A percentile compares a stretch with the other conserved stretches of the same genome.
These are phyloP conservation scores for Diplodia seriata DNA, from an alignment of 2,329 filamentous ascomycete genomes.

Conservation along the genomic window DNA sequence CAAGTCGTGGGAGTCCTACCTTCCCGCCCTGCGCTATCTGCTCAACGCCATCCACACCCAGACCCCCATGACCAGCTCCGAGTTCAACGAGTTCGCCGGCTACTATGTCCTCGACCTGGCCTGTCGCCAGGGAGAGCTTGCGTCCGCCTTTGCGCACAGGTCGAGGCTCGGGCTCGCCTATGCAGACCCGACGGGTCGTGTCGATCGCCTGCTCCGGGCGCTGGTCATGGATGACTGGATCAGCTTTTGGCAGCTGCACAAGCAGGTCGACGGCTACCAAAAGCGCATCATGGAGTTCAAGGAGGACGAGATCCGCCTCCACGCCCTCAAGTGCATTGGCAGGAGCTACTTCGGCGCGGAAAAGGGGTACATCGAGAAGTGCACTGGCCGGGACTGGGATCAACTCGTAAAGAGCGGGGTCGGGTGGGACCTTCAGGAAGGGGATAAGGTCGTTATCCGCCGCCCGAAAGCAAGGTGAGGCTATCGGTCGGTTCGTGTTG, in stretches of 20 bases:
- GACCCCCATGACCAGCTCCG: conserved; percentile 72
- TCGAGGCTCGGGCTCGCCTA: conserved; percentile 54
- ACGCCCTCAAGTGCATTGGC: conserved; percentile 86
- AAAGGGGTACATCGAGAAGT: conserved; percentile 70
- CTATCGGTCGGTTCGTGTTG: not conserved
- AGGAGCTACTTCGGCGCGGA: conserved; percentile 80
- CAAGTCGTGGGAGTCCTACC: conserved; percentile 85
- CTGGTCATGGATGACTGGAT: conserved; percentile 85
- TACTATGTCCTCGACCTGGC: conserved; percentile 89
- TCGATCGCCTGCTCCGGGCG: conserved; percentile 72
- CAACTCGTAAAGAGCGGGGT: conserved; percentile 74
- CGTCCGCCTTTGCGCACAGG: conserved; percentile 71
- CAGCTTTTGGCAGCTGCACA: conserved; percentile 73
- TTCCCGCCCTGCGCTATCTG: conserved; percentile 82
- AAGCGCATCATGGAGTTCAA: conserved; percentile 82
- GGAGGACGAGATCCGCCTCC: conserved; percentile 73
- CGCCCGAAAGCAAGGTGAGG: conserved; percentile 56
- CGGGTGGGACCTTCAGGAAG: conserved; percentile 79
- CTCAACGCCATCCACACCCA: conserved; percentile 72
- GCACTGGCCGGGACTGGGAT: conserved; percentile 74
- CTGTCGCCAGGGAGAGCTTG: conserved; percentile 78
- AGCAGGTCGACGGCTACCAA: conserved; percentile 79
- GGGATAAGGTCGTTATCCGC: conserved; percentile 77
- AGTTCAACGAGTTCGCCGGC: conserved; percentile 78
- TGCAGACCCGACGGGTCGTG: conserved; percentile 49